Evolutionary conservation across 208 protist genomes (phyloP).

Genomic region (Trypanosoma rangeli): DNA sequence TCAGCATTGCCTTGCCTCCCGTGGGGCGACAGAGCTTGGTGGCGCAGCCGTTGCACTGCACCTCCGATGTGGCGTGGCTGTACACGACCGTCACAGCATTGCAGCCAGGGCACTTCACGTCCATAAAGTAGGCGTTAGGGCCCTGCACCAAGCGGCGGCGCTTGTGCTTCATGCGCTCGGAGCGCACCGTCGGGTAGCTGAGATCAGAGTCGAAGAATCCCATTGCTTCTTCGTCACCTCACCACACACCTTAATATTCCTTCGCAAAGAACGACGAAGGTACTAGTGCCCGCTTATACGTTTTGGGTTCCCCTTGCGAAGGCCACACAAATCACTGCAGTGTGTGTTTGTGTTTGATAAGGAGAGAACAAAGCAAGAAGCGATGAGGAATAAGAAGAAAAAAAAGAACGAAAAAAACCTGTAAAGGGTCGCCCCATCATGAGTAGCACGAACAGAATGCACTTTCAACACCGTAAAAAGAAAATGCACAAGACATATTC

Average conservation of each 20-base stretch:
- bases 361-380: background rate
- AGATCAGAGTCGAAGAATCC: constrained; percentile 96
- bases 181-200: constrained; percentile 94
- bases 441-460: background rate
- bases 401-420: constrained; percentile 18
- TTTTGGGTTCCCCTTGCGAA: background rate
- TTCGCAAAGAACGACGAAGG: background rate
- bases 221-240: constrained; percentile 36
- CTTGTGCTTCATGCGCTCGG: constrained; percentile 98
- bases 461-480: background rate
- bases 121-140: constrained; percentile 99
- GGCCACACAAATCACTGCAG: constrained; percentile 6
- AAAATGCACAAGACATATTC: background rate
- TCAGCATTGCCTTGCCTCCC: constrained; percentile 97
- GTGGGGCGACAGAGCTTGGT: constrained; percentile 98
- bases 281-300: background rate
- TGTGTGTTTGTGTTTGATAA: background rate
- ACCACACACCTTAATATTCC: background rate
- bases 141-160: constrained; percentile 98
- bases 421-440: background rate
- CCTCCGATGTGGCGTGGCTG: constrained; percentile 97
- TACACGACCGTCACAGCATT: constrained; percentile 96
- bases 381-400: no score
- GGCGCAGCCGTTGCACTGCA: constrained; percentile 96
- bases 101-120: constrained; percentile 99